phyloP scores from a whole-genome alignment of 352 stramenopile genomes.

The Globisporangium apiculatum region DNA sequence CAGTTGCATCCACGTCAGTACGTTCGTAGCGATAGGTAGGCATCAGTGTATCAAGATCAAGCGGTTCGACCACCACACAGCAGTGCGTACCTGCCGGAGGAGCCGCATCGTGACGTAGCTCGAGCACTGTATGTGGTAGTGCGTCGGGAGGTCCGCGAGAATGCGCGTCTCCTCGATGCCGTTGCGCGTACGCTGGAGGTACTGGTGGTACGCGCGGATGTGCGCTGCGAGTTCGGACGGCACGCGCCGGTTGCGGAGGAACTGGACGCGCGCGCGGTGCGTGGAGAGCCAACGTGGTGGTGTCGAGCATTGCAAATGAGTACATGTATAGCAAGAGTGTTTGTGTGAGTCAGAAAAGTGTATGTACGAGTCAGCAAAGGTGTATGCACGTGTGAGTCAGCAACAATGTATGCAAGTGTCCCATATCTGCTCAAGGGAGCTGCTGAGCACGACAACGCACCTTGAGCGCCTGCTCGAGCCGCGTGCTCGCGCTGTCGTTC shows the following conservation, averaged over 20 bases:
- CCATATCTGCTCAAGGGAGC: too few relatives aligned
- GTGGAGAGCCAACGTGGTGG: too few relatives aligned
- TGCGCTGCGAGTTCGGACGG: slow-evolving; percentile 8
- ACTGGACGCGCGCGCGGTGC: slow-evolving; percentile 1
- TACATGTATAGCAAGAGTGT: not conserved
- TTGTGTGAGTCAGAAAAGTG: not conserved
- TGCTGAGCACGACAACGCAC: slow-evolving; percentile 1
- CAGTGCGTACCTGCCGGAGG: slow-evolving; percentile 5
- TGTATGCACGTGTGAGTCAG: too few relatives aligned
- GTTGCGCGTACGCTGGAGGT: slow-evolving; percentile 19
- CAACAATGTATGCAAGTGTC: too few relatives aligned
- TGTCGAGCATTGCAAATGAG: too few relatives aligned
- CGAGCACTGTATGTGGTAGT: slow-evolving; percentile 17
- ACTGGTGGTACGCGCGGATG: slow-evolving; percentile 17
- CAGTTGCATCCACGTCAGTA: not conserved
- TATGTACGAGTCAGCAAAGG: not conserved
- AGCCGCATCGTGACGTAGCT: slow-evolving; percentile 15
- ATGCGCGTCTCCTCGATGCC: slow-evolving; percentile 17
- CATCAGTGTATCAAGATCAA: too few relatives aligned
- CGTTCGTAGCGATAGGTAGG: too few relatives aligned
- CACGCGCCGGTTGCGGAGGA: slow-evolving; percentile 11
- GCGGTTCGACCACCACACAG: not conserved
- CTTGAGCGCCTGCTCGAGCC: slow-evolving; percentile 15
- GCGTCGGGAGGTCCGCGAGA: slow-evolving; percentile 11
- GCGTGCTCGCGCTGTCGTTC: slow-evolving; percentile 13